Conservation (phyloP, 345 rosid genomes). For the Citropsis articulata region DNA sequence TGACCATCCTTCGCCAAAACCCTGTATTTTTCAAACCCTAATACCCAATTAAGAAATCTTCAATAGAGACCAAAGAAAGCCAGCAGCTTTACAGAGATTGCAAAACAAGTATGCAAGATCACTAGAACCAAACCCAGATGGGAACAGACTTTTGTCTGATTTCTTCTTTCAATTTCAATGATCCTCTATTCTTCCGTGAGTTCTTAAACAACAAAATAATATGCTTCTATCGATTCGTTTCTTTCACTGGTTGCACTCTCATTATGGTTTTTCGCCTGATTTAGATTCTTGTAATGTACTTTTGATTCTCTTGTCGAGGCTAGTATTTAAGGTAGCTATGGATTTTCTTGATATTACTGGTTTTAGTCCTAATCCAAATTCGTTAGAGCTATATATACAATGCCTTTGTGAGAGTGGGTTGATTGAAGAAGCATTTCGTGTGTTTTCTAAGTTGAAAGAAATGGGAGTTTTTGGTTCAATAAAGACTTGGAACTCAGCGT, state of each 20-base stretch:
- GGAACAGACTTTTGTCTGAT: constrained; percentile 50
- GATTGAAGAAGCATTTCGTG: constrained; percentile 45
- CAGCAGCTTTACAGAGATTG: constrained; percentile 31
- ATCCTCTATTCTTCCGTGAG: constrained; percentile 47
- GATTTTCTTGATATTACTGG: constrained; percentile 37
- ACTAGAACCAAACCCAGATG: constrained; percentile 46
- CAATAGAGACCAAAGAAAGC: constrained; percentile 23
- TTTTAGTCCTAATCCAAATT: constrained; percentile 33
- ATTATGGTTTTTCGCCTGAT: constrained; percentile 35
- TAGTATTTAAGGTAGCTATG: constrained; percentile 44
- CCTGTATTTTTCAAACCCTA: constrained; percentile 23
- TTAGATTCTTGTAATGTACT: constrained; percentile 42
- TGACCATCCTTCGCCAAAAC: constrained; percentile 26
- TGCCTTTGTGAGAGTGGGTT: constrained; percentile 50
- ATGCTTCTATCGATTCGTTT: constrained; percentile 47
- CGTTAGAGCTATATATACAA: constrained; percentile 43
- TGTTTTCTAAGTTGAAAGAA: constrained; percentile 31
- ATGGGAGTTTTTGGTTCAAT: constrained; percentile 25
- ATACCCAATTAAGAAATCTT: constrained; percentile 29
- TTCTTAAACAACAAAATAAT: constrained; percentile 49
- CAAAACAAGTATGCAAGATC: constrained; percentile 41
- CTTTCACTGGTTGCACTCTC: constrained; percentile 48
- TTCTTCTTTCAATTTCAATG: constrained; percentile 52
- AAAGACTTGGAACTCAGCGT: constrained; percentile 50
- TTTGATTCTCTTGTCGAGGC: constrained; percentile 59